Evolutionary conservation across 495 filamentous ascomycete genomes (phyloP).

Genomic region (Aspergillus biplanus): DNA sequence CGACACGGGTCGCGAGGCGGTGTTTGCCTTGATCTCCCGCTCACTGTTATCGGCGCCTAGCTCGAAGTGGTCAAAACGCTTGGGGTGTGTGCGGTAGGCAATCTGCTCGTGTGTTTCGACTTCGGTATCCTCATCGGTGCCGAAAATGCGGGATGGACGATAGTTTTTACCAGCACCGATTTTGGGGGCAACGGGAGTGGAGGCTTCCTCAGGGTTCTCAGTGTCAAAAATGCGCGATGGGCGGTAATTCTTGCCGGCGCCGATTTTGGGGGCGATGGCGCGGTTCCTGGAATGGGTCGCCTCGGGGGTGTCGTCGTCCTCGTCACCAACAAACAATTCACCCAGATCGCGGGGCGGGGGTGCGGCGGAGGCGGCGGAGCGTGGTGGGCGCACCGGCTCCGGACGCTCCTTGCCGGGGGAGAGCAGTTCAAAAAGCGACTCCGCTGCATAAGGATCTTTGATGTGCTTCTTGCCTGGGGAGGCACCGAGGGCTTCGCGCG

Average conservation of each 20-base stretch:
- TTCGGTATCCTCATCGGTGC: slow-evolving; percentile 25
- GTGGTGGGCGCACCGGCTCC: slow-evolving; percentile 39
- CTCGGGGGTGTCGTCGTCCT: slow-evolving; percentile 44
- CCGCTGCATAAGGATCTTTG: slow-evolving; percentile 74
- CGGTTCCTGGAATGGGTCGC: slow-evolving; percentile 55
- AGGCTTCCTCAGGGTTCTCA: slow-evolving; percentile 42
- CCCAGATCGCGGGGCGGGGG: slow-evolving; percentile 64
- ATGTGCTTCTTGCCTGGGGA: slow-evolving; percentile 55
- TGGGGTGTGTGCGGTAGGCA: slow-evolving; percentile 64
- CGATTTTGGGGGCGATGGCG: slow-evolving; percentile 62
- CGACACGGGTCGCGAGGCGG: slow-evolving; percentile 48
- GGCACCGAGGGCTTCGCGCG: slow-evolving; percentile 42
- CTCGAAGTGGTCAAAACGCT: slow-evolving; percentile 87
- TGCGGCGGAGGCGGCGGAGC: slow-evolving; percentile 55
- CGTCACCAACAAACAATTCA: slow-evolving; percentile 64
- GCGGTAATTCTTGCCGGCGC: slow-evolving; percentile 70
- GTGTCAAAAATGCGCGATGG: slow-evolving; percentile 61
- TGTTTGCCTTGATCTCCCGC: slow-evolving; percentile 39
- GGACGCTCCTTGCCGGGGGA: slow-evolving; percentile 41
- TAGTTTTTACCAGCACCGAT: slow-evolving; percentile 71
- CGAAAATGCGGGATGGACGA: slow-evolving; percentile 65
- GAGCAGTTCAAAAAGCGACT: slow-evolving; percentile 52
- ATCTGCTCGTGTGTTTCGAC: slow-evolving; percentile 41
- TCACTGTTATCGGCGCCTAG: slow-evolving; percentile 64
- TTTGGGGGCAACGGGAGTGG: slow-evolving; percentile 62